Evolutionary conservation across 1,139 yeast species (phyloP).

Genomic region (Saccharomyces hybrid): DNA sequence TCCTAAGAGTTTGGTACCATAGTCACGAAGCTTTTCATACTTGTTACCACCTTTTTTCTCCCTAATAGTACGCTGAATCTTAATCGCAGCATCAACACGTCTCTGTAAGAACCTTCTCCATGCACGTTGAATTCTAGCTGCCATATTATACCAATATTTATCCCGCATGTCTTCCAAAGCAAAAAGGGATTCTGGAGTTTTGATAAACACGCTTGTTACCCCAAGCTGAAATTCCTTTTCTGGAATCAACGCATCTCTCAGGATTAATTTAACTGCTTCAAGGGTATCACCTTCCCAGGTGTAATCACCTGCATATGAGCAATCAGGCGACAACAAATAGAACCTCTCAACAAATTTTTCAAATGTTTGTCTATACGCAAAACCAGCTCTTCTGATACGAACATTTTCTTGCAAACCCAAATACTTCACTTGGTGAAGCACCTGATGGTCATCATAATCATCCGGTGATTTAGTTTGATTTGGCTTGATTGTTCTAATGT

Average conservation of each 20-base stretch:
- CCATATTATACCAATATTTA: slow-evolving; percentile 97
- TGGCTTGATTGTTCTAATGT: slow-evolving; percentile 96
- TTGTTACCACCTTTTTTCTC: slow-evolving; percentile 73
- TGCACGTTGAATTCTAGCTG: slow-evolving; percentile 93
- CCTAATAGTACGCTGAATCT: slow-evolving; percentile 80
- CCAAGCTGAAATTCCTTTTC: slow-evolving; percentile 83
- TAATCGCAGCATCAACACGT: slow-evolving; percentile 80
- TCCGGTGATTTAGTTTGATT: slow-evolving; percentile 87
- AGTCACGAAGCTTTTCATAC: slow-evolving; percentile 75
- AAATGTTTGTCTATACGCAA: slow-evolving; percentile 94
- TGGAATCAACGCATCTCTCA: slow-evolving; percentile 76
- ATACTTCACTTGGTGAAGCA: slow-evolving; percentile 90
- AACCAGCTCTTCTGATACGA: slow-evolving; percentile 96
- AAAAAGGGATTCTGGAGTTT: slow-evolving; percentile 93
- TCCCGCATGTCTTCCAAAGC: slow-evolving; percentile 96
- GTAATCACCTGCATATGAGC: slow-evolving; percentile 97
- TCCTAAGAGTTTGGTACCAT: slow-evolving; percentile 61
- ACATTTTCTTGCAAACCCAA: slow-evolving; percentile 95
- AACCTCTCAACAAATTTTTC: slow-evolving; percentile 97
- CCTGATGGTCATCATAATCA: slow-evolving; percentile 85
- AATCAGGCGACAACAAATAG: slow-evolving; percentile 74
- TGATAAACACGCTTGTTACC: slow-evolving; percentile 87
- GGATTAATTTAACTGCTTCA: slow-evolving; percentile 72
- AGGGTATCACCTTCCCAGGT: slow-evolving; percentile 87
- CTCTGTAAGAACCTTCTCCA: slow-evolving; percentile 80